Conservation (phyloP, 306 rosid species). For the Glycine soja region DNA sequence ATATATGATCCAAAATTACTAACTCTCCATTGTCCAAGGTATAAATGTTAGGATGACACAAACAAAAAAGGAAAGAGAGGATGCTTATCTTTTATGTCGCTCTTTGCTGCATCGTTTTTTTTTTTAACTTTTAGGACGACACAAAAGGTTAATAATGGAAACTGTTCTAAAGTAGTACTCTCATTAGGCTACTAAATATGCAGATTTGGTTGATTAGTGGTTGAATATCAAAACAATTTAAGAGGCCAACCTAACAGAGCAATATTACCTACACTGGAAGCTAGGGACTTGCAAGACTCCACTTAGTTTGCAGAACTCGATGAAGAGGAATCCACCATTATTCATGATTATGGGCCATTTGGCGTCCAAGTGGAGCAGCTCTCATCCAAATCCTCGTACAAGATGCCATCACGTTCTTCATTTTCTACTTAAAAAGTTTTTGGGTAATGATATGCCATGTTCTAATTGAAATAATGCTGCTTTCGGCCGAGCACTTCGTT, state of each 20-base stretch:
- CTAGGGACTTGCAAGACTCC: slow-evolving; percentile 40
- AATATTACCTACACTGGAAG: slow-evolving; percentile 15
- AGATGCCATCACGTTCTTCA: not conserved
- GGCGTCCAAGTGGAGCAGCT: slow-evolving; percentile 47
- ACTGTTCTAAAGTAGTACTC: not conserved
- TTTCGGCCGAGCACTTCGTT: too few relatives aligned
- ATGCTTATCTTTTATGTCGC: slow-evolving; percentile 25
- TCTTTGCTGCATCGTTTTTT: slow-evolving; percentile 17
- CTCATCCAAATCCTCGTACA: not conserved
- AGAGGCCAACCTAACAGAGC: slow-evolving; percentile 34
- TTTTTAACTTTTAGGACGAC: slow-evolving; percentile 43
- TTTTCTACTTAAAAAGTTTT: not conserved
- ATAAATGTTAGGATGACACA: slow-evolving; percentile 26
- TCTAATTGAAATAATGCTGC: too few relatives aligned
- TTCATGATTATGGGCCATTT: slow-evolving; percentile 62
- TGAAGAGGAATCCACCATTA: slow-evolving; percentile 60
- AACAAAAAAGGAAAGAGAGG: slow-evolving; percentile 33
- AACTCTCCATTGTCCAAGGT: slow-evolving; percentile 20
- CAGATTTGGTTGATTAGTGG: slow-evolving; percentile 25
- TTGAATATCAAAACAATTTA: slow-evolving; percentile 15
- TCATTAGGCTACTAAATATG: slow-evolving; percentile 37
- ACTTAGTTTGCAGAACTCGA: slow-evolving; percentile 63
- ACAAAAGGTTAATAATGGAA: slow-evolving; percentile 4
- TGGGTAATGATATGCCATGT: too few relatives aligned
- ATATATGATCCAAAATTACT: too few relatives aligned